These are phyloP conservation scores for Discostella stelligeroides DNA, from an alignment of 108 stramenopile genomes.

Conservation along the genomic window DNA sequence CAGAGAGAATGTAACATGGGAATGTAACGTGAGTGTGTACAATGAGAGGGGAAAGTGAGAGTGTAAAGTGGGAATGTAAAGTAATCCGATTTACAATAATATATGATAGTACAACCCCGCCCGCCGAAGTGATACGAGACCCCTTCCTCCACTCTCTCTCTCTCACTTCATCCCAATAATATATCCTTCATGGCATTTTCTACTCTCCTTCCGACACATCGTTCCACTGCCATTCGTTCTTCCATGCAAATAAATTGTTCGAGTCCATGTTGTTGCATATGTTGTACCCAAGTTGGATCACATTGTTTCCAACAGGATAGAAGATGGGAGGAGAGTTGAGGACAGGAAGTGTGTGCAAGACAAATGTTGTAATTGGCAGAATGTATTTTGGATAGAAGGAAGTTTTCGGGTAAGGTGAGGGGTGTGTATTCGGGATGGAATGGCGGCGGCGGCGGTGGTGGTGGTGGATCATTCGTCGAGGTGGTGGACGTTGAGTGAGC, in stretches of 20 bases:
- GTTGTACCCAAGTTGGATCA: slow-evolving; percentile 9
- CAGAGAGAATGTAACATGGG: too few species aligned
- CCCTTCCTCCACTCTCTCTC: too few species aligned
- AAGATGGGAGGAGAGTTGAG: slow-evolving; percentile 16
- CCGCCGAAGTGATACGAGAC: too few species aligned
- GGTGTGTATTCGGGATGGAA: slow-evolving; percentile 32
- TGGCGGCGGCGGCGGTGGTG: slow-evolving; percentile 3
- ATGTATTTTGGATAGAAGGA: slow-evolving; percentile 18
- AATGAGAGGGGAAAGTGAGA: too few species aligned
- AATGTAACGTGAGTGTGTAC: too few species aligned
- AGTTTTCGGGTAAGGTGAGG: slow-evolving; percentile 23
- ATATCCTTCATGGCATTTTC: slow-evolving; percentile 33
- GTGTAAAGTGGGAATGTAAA: too few species aligned
- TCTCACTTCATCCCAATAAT: slow-evolving; percentile 16
- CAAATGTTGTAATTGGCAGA: slow-evolving; percentile 31
- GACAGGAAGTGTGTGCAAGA: slow-evolving; percentile 24
- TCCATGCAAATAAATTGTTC: slow-evolving; percentile 30
- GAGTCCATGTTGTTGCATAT: slow-evolving; percentile 23
- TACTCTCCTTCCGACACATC: slow-evolving; percentile 38
- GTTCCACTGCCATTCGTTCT: slow-evolving; percentile 39
- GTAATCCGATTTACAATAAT: too few species aligned
- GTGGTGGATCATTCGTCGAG: neutral
- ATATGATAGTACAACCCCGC: neutral
- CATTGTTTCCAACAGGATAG: slow-evolving; percentile 25
- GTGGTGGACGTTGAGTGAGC: neutral